Conservation (phyloP, 768 basidiomycete genomes). For the Lactifluus hygrophoroides region DNA sequence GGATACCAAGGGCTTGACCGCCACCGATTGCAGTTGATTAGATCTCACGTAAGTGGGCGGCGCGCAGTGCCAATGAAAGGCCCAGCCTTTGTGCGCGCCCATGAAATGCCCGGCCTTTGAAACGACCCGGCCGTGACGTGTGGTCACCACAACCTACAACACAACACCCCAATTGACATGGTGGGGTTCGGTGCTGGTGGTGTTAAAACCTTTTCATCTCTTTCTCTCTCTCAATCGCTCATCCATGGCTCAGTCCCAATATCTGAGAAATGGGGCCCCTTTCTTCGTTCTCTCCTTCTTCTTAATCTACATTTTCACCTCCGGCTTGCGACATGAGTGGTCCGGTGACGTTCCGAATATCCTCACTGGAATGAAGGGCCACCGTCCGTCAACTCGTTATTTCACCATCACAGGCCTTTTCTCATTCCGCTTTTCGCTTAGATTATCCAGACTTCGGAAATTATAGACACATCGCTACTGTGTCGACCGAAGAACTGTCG, state of each 20-base stretch:
- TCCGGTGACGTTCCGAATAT: conserved; percentile 15
- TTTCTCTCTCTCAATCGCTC: not conserved
- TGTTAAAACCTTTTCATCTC: too few relatives aligned
- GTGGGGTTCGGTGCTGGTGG: too few relatives aligned
- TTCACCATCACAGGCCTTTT: not conserved
- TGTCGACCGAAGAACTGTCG: conserved; percentile 45
- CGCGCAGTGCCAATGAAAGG: too few relatives aligned
- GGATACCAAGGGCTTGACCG: too few relatives aligned
- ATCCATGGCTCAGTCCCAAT: conserved; percentile 9
- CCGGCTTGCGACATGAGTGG: conserved; percentile 26
- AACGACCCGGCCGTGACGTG: too few relatives aligned
- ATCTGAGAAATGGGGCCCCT: conserved; percentile 25
- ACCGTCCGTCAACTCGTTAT: not conserved
- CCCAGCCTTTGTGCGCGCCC: too few relatives aligned
- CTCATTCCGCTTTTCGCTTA: conserved; percentile 19
- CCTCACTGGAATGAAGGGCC: conserved; percentile 5
- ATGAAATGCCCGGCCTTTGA: too few relatives aligned
- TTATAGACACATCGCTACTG: conserved; percentile 35
- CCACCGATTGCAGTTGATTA: too few relatives aligned
- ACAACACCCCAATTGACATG: too few relatives aligned
- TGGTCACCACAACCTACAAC: too few relatives aligned
- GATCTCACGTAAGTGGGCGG: not conserved
- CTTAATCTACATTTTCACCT: conserved; percentile 36
- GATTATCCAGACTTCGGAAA: conserved; percentile 49
- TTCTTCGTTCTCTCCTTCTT: conserved; percentile 34